Conservation (phyloP, 2,329 filamentous ascomycete genomes). For the Sphaerulina musiva region DNA sequence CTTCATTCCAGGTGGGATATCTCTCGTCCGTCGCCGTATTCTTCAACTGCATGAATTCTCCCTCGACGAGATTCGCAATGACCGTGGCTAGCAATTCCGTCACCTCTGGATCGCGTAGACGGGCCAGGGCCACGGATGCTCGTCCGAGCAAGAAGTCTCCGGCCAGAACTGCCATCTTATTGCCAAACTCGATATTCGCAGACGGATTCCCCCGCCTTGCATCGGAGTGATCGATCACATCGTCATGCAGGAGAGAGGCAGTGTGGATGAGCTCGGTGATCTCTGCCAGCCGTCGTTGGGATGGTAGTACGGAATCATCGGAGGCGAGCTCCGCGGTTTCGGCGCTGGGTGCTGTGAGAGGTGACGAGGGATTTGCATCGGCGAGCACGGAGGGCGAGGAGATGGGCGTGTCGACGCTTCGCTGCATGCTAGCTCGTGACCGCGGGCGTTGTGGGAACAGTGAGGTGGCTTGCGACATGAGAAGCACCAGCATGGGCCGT, state of each 20-base stretch:
- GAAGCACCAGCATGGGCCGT: conserved; percentile 83
- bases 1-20: conserved; percentile 77
- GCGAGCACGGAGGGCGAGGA: conserved; percentile 58
- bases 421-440: conserved; percentile 30
- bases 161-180: conserved; percentile 97
- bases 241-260: conserved; percentile 91
- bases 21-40: conserved; percentile 87
- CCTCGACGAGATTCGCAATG: conserved; percentile 94
- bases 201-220: conserved; percentile 77
- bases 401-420: conserved; percentile 54
- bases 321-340: conserved; percentile 38
- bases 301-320: conserved; percentile 72
- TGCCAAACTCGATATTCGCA: conserved; percentile 91
- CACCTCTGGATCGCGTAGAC: conserved; percentile 86
- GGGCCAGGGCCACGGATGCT: conserved; percentile 86
- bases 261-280: conserved; percentile 98
- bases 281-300: conserved; percentile 85
- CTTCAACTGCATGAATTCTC: conserved; percentile 99
- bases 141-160: conserved; percentile 94
- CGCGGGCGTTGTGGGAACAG: conserved; percentile 59
- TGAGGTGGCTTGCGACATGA: conserved; percentile 94
- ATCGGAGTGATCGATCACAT: conserved; percentile 90
- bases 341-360: conserved; percentile 48
- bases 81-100: conserved; percentile 91
- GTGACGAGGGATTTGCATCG: conserved; percentile 71